Evolutionary conservation across 371 early-diverging fungal genomes (phyloP).

Genomic region (Mortierella sp.): DNA sequence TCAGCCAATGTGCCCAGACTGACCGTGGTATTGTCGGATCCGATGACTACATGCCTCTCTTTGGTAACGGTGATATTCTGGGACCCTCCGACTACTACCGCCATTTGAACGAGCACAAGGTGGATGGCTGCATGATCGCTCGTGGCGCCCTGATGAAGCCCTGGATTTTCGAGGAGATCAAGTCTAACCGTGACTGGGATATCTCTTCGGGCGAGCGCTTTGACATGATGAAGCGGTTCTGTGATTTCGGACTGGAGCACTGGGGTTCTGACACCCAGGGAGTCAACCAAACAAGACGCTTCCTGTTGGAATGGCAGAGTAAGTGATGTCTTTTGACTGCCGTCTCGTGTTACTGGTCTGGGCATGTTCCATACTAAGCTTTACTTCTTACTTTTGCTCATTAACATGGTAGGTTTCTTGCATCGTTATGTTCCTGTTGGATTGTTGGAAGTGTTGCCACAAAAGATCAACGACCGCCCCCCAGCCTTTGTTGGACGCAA

Average conservation of each 20-base stretch:
- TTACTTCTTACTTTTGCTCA: neutral
- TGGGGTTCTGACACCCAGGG: slow-evolving; percentile 96
- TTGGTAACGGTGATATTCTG: slow-evolving; percentile 94
- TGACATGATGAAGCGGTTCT: slow-evolving; percentile 89
- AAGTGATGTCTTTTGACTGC: slow-evolving; percentile 15
- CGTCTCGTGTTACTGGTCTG: neutral
- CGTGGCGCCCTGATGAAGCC: slow-evolving; percentile 88
- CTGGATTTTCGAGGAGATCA: slow-evolving; percentile 97
- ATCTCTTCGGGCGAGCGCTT: slow-evolving; percentile 93
- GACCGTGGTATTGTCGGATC: slow-evolving; percentile 68
- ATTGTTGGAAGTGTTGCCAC: slow-evolving; percentile 91
- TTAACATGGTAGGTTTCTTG: slow-evolving; percentile 37
- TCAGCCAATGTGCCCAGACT: slow-evolving; percentile 68
- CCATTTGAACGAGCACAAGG: slow-evolving; percentile 68
- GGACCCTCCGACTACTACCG: slow-evolving; percentile 88
- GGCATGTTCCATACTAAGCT: neutral
- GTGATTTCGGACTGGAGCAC: slow-evolving; percentile 90
- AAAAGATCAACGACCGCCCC: slow-evolving; percentile 92
- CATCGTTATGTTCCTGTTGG: slow-evolving; percentile 90
- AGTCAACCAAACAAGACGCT: slow-evolving; percentile 87
- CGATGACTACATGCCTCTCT: slow-evolving; percentile 63
- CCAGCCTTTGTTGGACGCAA: slow-evolving; percentile 89
- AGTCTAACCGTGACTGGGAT: slow-evolving; percentile 89
- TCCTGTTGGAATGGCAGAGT: slow-evolving; percentile 95
- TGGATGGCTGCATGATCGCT: slow-evolving; percentile 95